Base-by-base conservation (phyloP, 306 rosid species). In the Cicer bijugum region DNA sequence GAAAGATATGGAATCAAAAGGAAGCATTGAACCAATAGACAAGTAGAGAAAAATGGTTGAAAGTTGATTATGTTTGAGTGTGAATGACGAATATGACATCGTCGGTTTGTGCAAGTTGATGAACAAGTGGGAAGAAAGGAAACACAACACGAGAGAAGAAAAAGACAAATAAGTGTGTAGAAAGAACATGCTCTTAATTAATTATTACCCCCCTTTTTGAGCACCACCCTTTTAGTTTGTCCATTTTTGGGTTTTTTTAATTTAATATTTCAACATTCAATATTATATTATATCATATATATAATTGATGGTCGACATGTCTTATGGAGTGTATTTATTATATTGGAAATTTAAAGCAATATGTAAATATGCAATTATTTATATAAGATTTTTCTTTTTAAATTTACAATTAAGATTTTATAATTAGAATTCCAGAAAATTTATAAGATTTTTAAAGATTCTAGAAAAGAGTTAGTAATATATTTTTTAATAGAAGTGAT, bases 81-180 rank as follows among this genome's bases (percentile, higher is more conserved):
- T 47, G 75, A 66, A 56, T 2, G 75, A 65, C 5, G 74, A 82
- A 85, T 42, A 19, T 75, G 28, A 33, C 16, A 47, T 78, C 67
- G 85, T 79, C 76, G 56, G 75, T 78, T 76, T 39, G 66, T 58
- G 76, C 93, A 88, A 90, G 87, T 90, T 85, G 96, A 56, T 7
- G 42, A 35, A 82, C 90, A 90, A 82, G 85, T 86, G 80, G 92
- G 53, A 60, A 60, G 61, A 66, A 15, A 73, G 44, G 64, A 56
- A 42, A 66, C 83, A 73, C 4, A 66, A 16, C 19, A 55, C 38
- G 73, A 61, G 65, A n/a, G 42, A 53, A 67, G 78, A 47, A 63
- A 47, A 47, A 37, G 65, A 51, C 11, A 46, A 3, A 17, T 50
- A 62, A 12, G 51, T 64, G 69, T 64, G 51, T 9, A 42, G 37